Conservation (phyloP, 2,329 filamentous ascomycete species). For the Macroventuria anomochaeta region DNA sequence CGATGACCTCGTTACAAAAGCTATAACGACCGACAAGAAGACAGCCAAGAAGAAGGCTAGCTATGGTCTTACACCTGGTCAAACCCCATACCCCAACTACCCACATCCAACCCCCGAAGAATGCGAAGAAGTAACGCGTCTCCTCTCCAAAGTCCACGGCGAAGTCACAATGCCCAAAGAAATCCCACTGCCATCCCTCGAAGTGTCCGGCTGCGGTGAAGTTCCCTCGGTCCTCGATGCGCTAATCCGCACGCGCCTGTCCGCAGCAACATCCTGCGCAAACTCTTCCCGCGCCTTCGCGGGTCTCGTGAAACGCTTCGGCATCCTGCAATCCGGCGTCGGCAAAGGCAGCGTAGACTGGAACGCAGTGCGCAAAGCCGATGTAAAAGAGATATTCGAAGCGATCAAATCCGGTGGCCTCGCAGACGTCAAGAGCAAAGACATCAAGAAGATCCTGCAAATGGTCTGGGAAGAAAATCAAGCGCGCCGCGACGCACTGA, state of each 20-base stretch:
- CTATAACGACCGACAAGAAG: slow-evolving; percentile 34
- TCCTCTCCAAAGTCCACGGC: slow-evolving; percentile 72
- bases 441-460: slow-evolving; percentile 76
- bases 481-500: slow-evolving; percentile 59
- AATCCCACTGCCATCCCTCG: slow-evolving; percentile 72
- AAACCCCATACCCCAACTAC: slow-evolving; percentile 73
- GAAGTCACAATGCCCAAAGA: slow-evolving; percentile 67
- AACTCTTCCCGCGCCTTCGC: slow-evolving; percentile 72
- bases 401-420: slow-evolving; percentile 76
- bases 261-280: slow-evolving; percentile 64
- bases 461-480: slow-evolving; percentile 74
- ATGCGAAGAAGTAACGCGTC: slow-evolving; percentile 70
- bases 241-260: slow-evolving; percentile 66
- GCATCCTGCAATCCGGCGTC: slow-evolving; percentile 65
- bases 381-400: slow-evolving; percentile 67
- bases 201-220: slow-evolving; percentile 73
- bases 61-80: slow-evolving; percentile 56
- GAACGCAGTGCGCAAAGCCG: slow-evolving; percentile 69
- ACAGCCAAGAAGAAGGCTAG: slow-evolving; percentile 45
- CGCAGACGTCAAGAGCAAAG: slow-evolving; percentile 71
- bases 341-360: slow-evolving; percentile 77
- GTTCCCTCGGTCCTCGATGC: slow-evolving; percentile 70
- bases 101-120: slow-evolving; percentile 69
- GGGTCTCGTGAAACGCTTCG: slow-evolving; percentile 69
- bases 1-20: slow-evolving; percentile 35